Conservation (phyloP, 768 basidiomycete genomes). For the Pisolithus microcarpus region DNA sequence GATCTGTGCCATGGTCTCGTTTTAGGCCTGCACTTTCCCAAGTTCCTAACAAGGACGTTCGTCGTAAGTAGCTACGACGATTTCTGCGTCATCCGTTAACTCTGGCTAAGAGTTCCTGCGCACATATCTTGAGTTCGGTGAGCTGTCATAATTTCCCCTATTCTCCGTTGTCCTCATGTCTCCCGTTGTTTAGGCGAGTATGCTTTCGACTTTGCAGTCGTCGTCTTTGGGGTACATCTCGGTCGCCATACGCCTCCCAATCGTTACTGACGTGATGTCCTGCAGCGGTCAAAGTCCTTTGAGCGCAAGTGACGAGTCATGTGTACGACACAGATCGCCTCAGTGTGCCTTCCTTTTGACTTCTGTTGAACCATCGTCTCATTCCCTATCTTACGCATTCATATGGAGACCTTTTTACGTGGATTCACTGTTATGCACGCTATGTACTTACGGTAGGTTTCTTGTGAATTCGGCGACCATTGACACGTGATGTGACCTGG, state of each 20-base stretch:
- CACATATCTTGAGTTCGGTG: slow-evolving; percentile 77
- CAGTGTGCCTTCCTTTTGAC: background rate
- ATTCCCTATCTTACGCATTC: too few species aligned
- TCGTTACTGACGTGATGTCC: slow-evolving; percentile 1
- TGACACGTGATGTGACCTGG: too few species aligned
- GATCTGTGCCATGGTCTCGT: background rate
- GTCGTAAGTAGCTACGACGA: slow-evolving; percentile 49
- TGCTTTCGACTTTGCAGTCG: slow-evolving; percentile 78
- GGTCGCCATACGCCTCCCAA: background rate
- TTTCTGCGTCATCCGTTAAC: background rate
- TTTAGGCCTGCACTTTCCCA: slow-evolving; percentile 62
- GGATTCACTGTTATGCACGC: too few species aligned
- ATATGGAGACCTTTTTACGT: too few species aligned
- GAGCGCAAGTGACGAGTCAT: slow-evolving; percentile 38
- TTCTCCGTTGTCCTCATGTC: background rate
- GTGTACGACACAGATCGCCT: background rate
- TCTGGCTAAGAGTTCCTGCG: slow-evolving; percentile 51
- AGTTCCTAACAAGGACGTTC: slow-evolving; percentile 84
- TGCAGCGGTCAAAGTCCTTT: slow-evolving; percentile 66
- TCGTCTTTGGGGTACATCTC: slow-evolving; percentile 61
- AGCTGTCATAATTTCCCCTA: background rate
- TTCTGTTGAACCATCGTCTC: too few species aligned
- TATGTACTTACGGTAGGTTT: too few species aligned
- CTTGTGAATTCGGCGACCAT: too few species aligned
- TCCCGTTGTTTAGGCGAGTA: slow-evolving; percentile 57